Base-by-base conservation (phyloP, 129 eudicot genomes). In the Smallanthus sonchifolius region DNA sequence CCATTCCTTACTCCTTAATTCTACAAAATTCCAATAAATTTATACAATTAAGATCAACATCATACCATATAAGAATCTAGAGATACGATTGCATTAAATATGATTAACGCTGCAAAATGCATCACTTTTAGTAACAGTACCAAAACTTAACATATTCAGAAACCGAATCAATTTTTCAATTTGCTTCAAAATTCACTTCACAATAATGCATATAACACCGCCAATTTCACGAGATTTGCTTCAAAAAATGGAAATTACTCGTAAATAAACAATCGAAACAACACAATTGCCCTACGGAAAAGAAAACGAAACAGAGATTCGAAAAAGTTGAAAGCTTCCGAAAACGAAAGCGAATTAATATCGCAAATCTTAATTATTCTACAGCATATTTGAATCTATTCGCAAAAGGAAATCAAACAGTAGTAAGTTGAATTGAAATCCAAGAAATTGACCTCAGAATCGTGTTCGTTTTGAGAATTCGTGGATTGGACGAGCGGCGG, bases 1-100 rank as follows among this genome's bases (percentile, higher is more conserved):
- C 90, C 90, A 87, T 83, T 19, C 52, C 52, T 54, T 76, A 66
- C 45, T 38, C 67, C 51, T 52, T 52, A 52, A 76, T 54, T 34
- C 75, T 34, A 9, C 42, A 42, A 32, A 47, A 24, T 77, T 49
- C 32, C 55, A 48, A 47, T 2, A 52, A 65, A n/a, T 3, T 6
- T n/a, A 3, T 35, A 24, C 17, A 59, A 61, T 73, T 17, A 74
- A 74, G 14, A 73, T 14, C 57, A 60, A 30, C 35, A 61, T 57
- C 37, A n/a, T n/a, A n/a, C n/a, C n/a, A n/a, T n/a, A n/a, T n/a
- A n/a, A 1, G 8, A 61, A 34, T 34, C 20, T 6, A 52, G 20
- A 34, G 16, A 28, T 24, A 14, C 28, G n/a, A 39, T n/a, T 55
- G 16, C 47, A 77, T 11, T 36, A 70, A 16, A 48, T 19, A 71